phyloP scores from a whole-genome alignment of 2,329 filamentous ascomycete genomes.

The Talaromyces islandicus region DNA sequence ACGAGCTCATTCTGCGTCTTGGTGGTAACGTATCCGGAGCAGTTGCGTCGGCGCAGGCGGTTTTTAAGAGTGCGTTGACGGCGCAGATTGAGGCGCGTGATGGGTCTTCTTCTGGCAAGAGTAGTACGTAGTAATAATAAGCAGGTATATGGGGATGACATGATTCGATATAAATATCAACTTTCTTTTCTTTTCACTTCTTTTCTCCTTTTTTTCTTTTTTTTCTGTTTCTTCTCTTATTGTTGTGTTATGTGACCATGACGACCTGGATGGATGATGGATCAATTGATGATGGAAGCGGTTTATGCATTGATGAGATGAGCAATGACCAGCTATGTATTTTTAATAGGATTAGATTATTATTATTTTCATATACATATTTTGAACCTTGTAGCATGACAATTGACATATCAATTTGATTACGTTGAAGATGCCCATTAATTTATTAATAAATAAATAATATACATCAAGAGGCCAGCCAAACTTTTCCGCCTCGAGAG shows the following conservation, averaged over 20 bases:
- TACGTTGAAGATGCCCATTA: too few species aligned
- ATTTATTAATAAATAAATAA: neutral
- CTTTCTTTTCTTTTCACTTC: neutral
- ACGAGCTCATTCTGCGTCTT: slow-evolving; percentile 9
- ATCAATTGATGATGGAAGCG: neutral
- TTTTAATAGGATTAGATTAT: neutral
- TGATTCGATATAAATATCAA: neutral
- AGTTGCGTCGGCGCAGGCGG: slow-evolving; percentile 2
- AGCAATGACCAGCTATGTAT: neutral
- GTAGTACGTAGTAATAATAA: neutral
- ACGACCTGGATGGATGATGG: neutral
- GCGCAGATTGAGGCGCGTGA: neutral
- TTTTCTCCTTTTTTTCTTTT: neutral
- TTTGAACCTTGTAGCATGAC: too few species aligned
- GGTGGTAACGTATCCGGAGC: neutral
- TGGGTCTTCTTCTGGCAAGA: neutral
- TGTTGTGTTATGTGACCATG: neutral
- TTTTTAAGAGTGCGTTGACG: slow-evolving; percentile 2
- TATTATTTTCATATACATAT: neutral
- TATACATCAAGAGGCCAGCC: neutral
- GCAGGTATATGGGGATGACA: neutral
- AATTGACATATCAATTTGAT: too few species aligned
- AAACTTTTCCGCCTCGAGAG: neutral
- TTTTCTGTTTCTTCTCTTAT: neutral
- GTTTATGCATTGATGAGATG: neutral